A percentile compares a stretch with the other conserved stretches of the same genome.
Conservation (phyloP, 2,329 filamentous ascomycete genomes). For the Talaromyces sp. region DNA sequence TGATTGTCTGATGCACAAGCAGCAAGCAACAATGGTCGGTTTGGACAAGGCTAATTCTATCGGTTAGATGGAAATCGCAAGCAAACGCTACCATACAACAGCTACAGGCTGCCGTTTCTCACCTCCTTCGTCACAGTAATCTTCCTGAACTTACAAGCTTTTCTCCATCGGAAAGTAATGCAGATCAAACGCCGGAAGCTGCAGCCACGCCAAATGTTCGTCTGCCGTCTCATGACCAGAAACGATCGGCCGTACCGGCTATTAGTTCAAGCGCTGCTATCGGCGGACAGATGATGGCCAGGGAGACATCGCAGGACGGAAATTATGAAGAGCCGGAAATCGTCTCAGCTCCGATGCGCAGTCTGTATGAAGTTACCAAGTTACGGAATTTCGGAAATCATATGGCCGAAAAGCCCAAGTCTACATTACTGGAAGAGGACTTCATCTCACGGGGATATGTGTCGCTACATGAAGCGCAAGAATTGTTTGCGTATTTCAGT, state of each 20-base stretch:
- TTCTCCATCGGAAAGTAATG: conserved; percentile 26
- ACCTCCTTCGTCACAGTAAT: conserved; percentile 41
- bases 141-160: conserved; percentile 40
- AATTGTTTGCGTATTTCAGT: conserved; percentile 49
- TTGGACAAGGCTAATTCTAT: not conserved
- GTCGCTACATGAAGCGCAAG: conserved; percentile 46
- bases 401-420: conserved; percentile 32
- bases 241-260: not conserved
- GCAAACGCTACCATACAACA: conserved; percentile 39
- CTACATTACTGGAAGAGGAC: conserved; percentile 41
- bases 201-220: conserved; percentile 25
- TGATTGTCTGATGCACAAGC: not conserved
- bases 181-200: conserved; percentile 23
- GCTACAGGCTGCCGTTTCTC: conserved; percentile 42
- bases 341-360: conserved; percentile 50
- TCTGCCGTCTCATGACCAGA: conserved; percentile 21
- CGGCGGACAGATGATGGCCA: conserved; percentile 34
- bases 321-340: conserved; percentile 38
- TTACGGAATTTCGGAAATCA: conserved; percentile 40
- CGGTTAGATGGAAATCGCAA: conserved; percentile 42
- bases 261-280: conserved; percentile 28
- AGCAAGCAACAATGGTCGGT: not conserved
- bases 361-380: conserved; percentile 52
- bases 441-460: conserved; percentile 49
- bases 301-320: conserved; percentile 44